Percentiles rank a stretch among this genome's conserved stretches.
These are phyloP conservation scores for Microstegium vimineum DNA, from an alignment of 176 grass and related monocot species.

Conservation along the genomic window DNA sequence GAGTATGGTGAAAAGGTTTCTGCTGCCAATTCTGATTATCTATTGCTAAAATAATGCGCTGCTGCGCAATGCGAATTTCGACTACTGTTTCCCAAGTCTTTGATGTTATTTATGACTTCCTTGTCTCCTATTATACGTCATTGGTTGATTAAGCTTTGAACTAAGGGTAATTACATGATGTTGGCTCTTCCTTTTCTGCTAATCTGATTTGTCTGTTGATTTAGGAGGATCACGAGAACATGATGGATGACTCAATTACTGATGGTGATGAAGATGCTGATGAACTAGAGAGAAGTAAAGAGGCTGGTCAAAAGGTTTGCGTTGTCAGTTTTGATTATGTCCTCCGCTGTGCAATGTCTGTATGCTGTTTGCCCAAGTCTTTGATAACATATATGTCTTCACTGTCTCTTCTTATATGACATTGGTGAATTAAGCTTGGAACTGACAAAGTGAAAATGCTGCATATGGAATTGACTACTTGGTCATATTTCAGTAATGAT, in stretches of 20 bases:
- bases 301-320: neutral
- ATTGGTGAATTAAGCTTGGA: neutral
- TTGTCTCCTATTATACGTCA: neutral
- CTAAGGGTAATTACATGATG: neutral
- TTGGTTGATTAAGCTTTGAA: neutral
- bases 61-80: neutral
- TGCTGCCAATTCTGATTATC: neutral
- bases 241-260: neutral
- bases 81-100: neutral
- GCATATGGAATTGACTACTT: neutral
- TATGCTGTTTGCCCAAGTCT: neutral
- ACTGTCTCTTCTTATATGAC: neutral
- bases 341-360: neutral
- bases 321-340: neutral
- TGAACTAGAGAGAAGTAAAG: neutral
- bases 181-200: neutral
- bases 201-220: neutral
- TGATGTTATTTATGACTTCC: neutral
- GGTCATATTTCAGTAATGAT: neutral
- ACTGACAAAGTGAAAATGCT: neutral
- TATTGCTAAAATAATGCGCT: neutral
- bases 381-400: neutral
- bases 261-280: neutral
- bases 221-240: neutral
- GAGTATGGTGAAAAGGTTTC: neutral